phyloP scores from a whole-genome alignment of 306 rosid genomes.

The Prunus davidiana region DNA sequence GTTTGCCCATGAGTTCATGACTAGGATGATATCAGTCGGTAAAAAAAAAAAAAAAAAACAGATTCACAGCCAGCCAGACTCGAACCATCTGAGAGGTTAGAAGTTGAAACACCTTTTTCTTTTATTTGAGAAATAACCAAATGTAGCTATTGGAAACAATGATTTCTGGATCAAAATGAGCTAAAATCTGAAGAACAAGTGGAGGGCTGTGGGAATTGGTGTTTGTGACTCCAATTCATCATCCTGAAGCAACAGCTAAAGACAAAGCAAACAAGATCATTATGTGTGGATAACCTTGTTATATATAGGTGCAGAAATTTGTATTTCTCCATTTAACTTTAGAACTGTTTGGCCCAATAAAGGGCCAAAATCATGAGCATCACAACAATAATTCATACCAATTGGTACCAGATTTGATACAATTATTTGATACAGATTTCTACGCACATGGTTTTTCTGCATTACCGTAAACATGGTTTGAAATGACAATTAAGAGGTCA shows the following conservation, averaged over 20 bases:
- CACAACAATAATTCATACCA: background rate
- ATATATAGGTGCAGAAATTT: slow-evolving; percentile 6
- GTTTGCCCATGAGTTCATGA: slow-evolving; percentile 25
- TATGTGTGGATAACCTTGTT: slow-evolving; percentile 23
- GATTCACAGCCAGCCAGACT: slow-evolving; percentile 16
- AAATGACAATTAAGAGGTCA: background rate
- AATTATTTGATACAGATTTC: too few relatives aligned
- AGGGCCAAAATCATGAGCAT: slow-evolving; percentile 4
- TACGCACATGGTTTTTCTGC: background rate
- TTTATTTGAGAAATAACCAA: slow-evolving; percentile 25
- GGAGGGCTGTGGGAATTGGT: slow-evolving; percentile 14
- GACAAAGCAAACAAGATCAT: slow-evolving; percentile 36
- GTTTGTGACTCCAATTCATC: slow-evolving; percentile 17
- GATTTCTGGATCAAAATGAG: slow-evolving; percentile 33
- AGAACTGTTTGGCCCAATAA: slow-evolving; percentile 28
- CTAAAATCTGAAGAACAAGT: slow-evolving; percentile 18
- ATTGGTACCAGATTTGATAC: too few relatives aligned
- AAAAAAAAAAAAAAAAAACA: background rate
- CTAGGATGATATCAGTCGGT: slow-evolving; percentile 19
- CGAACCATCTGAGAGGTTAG: slow-evolving; percentile 31
- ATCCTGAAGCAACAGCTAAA: slow-evolving; percentile 31
- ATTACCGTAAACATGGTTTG: background rate
- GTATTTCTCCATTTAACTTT: slow-evolving; percentile 22
- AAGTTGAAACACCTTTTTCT: slow-evolving; percentile 25
- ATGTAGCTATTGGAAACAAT: slow-evolving; percentile 24